Percentiles rank a stretch among this genome's conserved stretches.
Conservation (phyloP, 176 grass and related monocot genomes). For the Ensete ventricosum region DNA sequence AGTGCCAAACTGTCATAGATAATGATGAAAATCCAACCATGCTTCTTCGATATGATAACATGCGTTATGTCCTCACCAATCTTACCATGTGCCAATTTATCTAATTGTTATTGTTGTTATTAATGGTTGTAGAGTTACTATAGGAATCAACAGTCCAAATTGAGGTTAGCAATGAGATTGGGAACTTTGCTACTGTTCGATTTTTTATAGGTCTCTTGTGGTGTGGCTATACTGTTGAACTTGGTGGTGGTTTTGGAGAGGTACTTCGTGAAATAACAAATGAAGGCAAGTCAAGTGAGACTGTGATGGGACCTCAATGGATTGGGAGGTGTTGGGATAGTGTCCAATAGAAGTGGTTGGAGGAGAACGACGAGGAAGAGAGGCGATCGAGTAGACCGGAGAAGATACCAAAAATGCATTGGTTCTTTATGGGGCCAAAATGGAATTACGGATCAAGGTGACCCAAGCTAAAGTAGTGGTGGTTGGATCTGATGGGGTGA, state of each 20-base stretch:
- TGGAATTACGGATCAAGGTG: conserved; percentile 4
- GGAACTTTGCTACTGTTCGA: neutral
- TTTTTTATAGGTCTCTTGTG: neutral
- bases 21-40: conserved; percentile 72
- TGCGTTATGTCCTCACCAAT: conserved; percentile 73
- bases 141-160: neutral
- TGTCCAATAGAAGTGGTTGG: too few species aligned
- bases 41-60: conserved; percentile 63
- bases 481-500: conserved; percentile 1
- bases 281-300: conserved; percentile 15
- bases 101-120: too few species aligned
- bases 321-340: neutral
- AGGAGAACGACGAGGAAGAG: neutral
- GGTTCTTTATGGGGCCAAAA: conserved; percentile 13
- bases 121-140: neutral
- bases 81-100: conserved; percentile 39
- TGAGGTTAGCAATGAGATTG: neutral
- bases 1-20: conserved; percentile 26
- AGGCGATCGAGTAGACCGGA: conserved; percentile 32
- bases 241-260: conserved; percentile 16
- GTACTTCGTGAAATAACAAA: conserved; percentile 7
- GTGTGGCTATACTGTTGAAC: conserved; percentile 12
- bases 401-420: neutral
- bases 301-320: conserved; percentile 11
- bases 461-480: neutral